Evolutionary conservation across 2,329 filamentous ascomycete genomes (phyloP), one percentile per base, ranked within the genome.

Genomic region (Rhytidhysteron rufulum): DNA sequence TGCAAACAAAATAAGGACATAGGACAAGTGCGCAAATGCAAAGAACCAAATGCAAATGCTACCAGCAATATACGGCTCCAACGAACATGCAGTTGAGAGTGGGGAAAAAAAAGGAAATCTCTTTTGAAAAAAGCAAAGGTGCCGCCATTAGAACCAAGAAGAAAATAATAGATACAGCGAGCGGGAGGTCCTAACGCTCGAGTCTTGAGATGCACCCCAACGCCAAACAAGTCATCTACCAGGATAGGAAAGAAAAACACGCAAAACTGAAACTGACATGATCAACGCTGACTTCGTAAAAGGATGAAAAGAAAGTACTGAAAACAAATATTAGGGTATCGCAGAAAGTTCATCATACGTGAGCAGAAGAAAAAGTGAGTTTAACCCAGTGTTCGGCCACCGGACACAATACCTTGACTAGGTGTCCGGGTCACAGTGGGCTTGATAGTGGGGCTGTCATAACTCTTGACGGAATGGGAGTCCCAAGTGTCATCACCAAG

Each of bases 401-500:
- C 62, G 41, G 64, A 66, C 10, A 59, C 57, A 31, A 67, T 66
- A n/a, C 62, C 55, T 47, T 66, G 63, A 41, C 63, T 66, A 7
- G 63, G 55, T 27, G 59, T 62, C 20, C 62, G 54, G 16, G 58
- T 52, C 34, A 60, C 34, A 17, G 49, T 53, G 15, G 62, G 62
- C 41, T 53, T 50, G 18, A 65, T 55, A 29, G 62, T 54, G 31
- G 63, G 61, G 36, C 43, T 55, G 18, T 59, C 53, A 34, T 62
- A 63, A 38, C 53, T 57, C 7, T 49, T 52, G 31, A 62, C 54
- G 1, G 57, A 51, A 11, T 55, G 53, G 10, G 51, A 45, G 37
- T 75, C 70, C 71, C 77, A 78, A 24, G 66, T 74, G 62, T 93
- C 86, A 55, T 95, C 90, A 44, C 86, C 85, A 37, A 97, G 72